phyloP scores from a whole-genome alignment of 2,329 filamentous ascomycete genomes.

The Akanthomyces dipterigenus region DNA sequence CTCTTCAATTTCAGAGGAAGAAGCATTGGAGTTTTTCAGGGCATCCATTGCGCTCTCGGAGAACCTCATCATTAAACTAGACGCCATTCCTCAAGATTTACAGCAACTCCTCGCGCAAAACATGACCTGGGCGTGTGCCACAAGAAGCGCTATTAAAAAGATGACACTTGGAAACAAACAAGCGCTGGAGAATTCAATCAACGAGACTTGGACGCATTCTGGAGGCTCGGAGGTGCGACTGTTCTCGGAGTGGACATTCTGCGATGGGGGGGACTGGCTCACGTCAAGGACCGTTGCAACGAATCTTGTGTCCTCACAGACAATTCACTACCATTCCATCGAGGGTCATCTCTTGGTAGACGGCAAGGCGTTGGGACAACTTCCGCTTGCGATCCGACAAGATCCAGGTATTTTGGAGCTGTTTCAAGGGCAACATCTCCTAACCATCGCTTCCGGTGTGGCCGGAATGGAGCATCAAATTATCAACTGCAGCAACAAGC shows the following conservation, averaged over 20 bases:
- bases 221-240: neutral
- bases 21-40: constrained; percentile 17
- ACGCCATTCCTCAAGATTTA: constrained; percentile 6
- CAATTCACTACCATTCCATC: constrained; percentile 27
- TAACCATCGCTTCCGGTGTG: constrained; percentile 44
- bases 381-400: constrained; percentile 45
- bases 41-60: constrained; percentile 23
- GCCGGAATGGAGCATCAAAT: constrained; percentile 46
- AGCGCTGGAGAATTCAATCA: neutral
- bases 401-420: constrained; percentile 38
- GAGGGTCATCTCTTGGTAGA: constrained; percentile 31
- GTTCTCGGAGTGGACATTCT: neutral
- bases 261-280: neutral
- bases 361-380: constrained; percentile 30
- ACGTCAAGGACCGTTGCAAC: neutral
- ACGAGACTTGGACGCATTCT: neutral
- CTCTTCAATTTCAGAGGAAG: neutral
- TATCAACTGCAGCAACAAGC: constrained; percentile 15
- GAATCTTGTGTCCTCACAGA: constrained; percentile 13
- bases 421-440: constrained; percentile 46
- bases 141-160: constrained; percentile 3
- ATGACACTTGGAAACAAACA: neutral
- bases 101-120: constrained; percentile 17
- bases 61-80: constrained; percentile 17
- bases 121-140: constrained; percentile 12